Percentiles rank a stretch among this genome's conserved stretches.
phyloP scores from a whole-genome alignment of 495 filamentous ascomycete genomes.

The Elasticomyces elasticus region DNA sequence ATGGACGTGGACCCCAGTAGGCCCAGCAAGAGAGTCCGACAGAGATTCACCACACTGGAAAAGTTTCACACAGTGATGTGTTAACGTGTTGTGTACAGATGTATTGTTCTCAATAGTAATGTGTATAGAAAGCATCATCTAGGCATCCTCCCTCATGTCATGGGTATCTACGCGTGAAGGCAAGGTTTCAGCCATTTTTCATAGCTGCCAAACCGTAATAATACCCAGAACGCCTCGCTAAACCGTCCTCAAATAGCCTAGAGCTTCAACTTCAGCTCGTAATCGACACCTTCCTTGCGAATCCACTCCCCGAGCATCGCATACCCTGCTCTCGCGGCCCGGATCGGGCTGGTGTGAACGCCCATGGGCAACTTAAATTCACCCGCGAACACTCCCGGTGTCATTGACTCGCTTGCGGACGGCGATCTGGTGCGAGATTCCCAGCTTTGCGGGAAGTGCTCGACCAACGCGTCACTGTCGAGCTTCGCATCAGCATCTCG shows the following conservation, averaged over 20 bases:
- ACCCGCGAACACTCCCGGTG: constrained; percentile 6
- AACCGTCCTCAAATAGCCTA: neutral
- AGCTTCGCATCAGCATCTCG: constrained; percentile 24
- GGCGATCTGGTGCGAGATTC: constrained; percentile 1
- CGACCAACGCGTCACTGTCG: constrained; percentile 16
- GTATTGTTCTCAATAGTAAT: too few relatives aligned
- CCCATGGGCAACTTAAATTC: constrained; percentile 12
- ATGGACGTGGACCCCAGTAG: too few relatives aligned
- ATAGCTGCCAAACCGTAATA: neutral
- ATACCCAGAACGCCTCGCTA: neutral
- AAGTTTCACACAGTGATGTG: neutral
- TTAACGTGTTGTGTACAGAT: neutral
- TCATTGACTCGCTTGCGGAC: neutral
- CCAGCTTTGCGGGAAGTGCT: constrained; percentile 15
- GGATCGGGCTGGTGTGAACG: constrained; percentile 10
- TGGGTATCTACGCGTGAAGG: neutral
- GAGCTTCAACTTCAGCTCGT: constrained; percentile 16
- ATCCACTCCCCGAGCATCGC: constrained; percentile 18
- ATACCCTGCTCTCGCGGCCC: constrained; percentile 15
- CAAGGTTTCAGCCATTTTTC: neutral
- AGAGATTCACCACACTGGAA: too few relatives aligned
- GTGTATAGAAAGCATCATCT: too few relatives aligned
- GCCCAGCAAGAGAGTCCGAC: too few relatives aligned
- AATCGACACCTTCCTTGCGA: constrained; percentile 10
- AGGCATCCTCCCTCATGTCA: neutral